These are phyloP conservation scores for Yarrowia deformans DNA, from an alignment of 805 yeast species.

Conservation along the genomic window DNA sequence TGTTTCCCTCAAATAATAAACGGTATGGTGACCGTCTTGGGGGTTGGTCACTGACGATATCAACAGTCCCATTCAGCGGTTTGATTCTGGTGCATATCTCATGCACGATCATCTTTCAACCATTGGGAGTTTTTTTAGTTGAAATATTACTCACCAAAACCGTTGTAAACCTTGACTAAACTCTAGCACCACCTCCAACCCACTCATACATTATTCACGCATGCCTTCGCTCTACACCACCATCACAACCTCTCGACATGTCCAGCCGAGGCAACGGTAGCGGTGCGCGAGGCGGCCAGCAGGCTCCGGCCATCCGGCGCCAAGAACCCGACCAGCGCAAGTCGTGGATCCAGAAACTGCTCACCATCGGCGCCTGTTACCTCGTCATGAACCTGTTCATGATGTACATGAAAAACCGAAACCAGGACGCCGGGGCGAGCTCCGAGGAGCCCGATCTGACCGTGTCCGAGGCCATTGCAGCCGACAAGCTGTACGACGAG, in stretches of 20 bases:
- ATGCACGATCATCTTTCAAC: too few species aligned
- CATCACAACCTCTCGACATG: conserved; percentile 13
- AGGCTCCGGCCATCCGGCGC: background rate
- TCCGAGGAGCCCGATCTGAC: conserved; percentile 22
- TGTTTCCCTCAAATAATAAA: too few species aligned
- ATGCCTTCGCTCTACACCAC: background rate
- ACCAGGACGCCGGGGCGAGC: background rate
- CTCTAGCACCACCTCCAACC: too few species aligned
- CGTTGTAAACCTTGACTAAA: too few species aligned
- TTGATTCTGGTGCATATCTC: too few species aligned
- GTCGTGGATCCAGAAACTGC: conserved; percentile 22
- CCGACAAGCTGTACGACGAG: conserved; percentile 19
- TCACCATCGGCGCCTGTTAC: conserved; percentile 15
- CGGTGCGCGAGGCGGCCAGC: background rate
- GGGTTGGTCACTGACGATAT: too few species aligned
- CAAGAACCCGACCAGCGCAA: conserved; percentile 21
- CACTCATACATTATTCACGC: conserved; percentile 13
- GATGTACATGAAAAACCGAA: conserved; percentile 5
- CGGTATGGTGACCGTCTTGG: too few species aligned
- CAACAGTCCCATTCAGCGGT: too few species aligned
- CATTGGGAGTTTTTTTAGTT: too few species aligned
- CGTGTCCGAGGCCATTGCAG: conserved; percentile 12
- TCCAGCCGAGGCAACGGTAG: background rate
- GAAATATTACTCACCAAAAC: too few species aligned
- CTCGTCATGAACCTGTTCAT: conserved; percentile 21